A percentile compares a stretch with the other conserved stretches of the same genome.
phyloP scores from a whole-genome alignment of 441 rosid genomes.

The Dalechampia spathulata region DNA sequence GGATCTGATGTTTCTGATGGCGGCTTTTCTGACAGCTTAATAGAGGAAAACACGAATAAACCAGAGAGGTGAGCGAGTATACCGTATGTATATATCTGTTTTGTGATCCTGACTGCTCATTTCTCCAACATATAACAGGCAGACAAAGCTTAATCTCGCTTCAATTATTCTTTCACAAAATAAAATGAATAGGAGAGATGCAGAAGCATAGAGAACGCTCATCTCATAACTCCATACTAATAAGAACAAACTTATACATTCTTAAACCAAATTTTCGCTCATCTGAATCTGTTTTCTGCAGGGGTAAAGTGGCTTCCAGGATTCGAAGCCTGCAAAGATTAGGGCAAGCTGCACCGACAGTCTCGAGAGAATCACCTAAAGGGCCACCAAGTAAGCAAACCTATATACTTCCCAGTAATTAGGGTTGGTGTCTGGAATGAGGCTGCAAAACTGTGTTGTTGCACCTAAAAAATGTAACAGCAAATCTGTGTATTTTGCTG shows the following conservation, averaged over 20 bases:
- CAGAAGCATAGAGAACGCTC: too few relatives aligned
- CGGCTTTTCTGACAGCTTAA: slow-evolving; percentile 31
- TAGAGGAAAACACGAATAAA: slow-evolving; percentile 14
- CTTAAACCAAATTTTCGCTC: too few relatives aligned
- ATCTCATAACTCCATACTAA: too few relatives aligned
- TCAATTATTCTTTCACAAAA: not conserved
- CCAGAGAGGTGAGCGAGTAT: slow-evolving; percentile 24
- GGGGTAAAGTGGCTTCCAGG: slow-evolving; percentile 30
- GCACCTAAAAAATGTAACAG: too few relatives aligned
- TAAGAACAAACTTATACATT: too few relatives aligned
- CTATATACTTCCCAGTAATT: not conserved
- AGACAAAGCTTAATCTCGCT: too few relatives aligned
- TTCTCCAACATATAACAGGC: not conserved
- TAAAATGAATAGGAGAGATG: too few relatives aligned
- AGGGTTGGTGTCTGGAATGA: too few relatives aligned
- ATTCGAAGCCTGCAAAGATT: slow-evolving; percentile 29
- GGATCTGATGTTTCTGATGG: slow-evolving; percentile 33
- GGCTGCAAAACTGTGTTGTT: too few relatives aligned
- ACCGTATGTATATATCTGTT: not conserved
- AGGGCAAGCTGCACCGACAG: slow-evolving; percentile 19
- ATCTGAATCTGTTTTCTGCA: slow-evolving; percentile 15
- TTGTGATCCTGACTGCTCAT: too few relatives aligned
- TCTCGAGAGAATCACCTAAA: slow-evolving; percentile 23
- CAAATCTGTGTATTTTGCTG: too few relatives aligned
- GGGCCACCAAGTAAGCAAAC: slow-evolving; percentile 35